Evolutionary conservation across 208 protist genomes (phyloP).

Genomic region (Wallacemonas sp.): DNA sequence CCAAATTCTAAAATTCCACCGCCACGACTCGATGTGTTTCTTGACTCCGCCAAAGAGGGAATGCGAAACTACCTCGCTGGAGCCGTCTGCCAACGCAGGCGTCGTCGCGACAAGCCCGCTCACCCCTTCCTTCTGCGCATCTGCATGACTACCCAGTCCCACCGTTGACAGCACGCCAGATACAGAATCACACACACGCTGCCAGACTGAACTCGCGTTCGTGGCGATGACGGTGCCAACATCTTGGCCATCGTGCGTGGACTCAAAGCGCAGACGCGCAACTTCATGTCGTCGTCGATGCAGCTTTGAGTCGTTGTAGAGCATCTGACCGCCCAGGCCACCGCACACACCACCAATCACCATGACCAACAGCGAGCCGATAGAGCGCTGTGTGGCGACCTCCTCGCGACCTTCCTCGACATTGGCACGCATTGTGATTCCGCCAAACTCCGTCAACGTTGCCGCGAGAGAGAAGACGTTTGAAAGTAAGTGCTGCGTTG

Average conservation of each 20-base stretch:
- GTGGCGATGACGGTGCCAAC: neutral
- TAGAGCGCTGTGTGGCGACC: conserved; percentile 16
- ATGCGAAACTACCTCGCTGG: no score
- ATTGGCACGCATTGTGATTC: conserved; percentile 17
- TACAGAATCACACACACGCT: neutral
- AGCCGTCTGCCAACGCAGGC: no score
- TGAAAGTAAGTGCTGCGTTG: conserved; percentile 40
- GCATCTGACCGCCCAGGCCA: conserved; percentile 58
- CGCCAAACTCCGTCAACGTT: conserved; percentile 58
- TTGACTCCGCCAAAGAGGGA: conserved; percentile 3
- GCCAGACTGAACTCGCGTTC: neutral
- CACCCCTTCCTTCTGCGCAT: neutral
- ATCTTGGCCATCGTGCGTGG: conserved; percentile 10
- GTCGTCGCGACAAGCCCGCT: no score
- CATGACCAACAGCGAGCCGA: conserved; percentile 51
- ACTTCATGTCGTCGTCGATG: neutral
- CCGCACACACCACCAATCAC: conserved; percentile 43
- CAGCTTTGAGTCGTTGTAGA: conserved; percentile 52
- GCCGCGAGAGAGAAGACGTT: conserved; percentile 47
- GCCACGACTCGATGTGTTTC: neutral
- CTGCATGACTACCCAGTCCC: no score
- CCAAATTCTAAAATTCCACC: conserved; percentile 12
- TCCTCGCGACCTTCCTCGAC: conserved; percentile 21
- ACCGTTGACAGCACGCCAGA: no score
- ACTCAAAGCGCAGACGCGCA: conserved; percentile 1